Evolutionary conservation across 257 asterid species (phyloP).

Genomic region (Coffea canephora): DNA sequence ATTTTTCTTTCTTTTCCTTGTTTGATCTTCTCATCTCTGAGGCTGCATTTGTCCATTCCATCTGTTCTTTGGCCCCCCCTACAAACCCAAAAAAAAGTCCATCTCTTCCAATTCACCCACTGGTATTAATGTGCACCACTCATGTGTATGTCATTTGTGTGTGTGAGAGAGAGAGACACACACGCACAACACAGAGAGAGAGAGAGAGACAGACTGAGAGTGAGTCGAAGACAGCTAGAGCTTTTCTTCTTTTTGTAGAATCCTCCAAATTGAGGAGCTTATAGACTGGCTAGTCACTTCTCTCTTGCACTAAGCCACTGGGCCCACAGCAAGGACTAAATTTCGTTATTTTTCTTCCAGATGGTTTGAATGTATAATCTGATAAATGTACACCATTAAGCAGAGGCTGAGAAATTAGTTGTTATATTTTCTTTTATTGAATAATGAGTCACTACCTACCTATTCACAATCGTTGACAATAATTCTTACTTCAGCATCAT

Average conservation of each 20-base stretch:
- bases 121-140: not conserved
- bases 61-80: too few relatives aligned
- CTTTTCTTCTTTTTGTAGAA: not conserved
- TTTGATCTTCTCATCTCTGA: too few relatives aligned
- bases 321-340: not conserved
- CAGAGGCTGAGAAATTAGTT: not conserved
- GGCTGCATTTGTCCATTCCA: too few relatives aligned
- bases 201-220: not conserved
- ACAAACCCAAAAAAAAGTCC: too few relatives aligned
- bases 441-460: too few relatives aligned
- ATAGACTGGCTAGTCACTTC: not conserved
- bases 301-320: not conserved
- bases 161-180: not conserved
- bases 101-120: not conserved
- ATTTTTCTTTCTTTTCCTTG: too few relatives aligned
- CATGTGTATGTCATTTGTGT: not conserved
- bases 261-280: not conserved
- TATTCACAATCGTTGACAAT: not conserved
- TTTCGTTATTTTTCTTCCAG: not conserved
- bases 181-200: not conserved
- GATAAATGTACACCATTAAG: not conserved
- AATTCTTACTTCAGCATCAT: not conserved
- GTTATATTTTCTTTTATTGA: not conserved
- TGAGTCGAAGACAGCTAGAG: not conserved
- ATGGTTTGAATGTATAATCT: not conserved